phyloP scores from a whole-genome alignment of 2,329 filamentous ascomycete species.

The Arachnomyces sp. region DNA sequence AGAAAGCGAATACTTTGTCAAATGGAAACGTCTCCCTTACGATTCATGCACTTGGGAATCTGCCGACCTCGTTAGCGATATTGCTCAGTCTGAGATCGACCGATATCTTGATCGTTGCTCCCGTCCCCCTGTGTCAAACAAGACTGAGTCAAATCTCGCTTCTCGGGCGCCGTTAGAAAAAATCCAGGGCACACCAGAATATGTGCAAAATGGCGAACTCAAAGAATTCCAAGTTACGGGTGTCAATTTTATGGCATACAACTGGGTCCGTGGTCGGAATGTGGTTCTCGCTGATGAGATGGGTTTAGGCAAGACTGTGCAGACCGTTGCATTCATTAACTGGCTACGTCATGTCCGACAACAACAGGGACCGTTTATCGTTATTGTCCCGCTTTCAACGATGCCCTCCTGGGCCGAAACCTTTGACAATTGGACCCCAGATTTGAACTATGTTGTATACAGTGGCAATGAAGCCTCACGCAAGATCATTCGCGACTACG shows the following conservation, averaged over 20 bases:
- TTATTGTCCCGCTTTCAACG: slow-evolving; percentile 93
- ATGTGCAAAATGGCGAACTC: slow-evolving; percentile 76
- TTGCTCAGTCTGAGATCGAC: slow-evolving; percentile 85
- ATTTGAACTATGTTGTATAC: slow-evolving; percentile 95
- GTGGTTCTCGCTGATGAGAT: slow-evolving; percentile 98
- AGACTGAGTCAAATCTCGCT: slow-evolving; percentile 64
- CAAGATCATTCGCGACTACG: slow-evolving; percentile 80
- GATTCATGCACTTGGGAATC: slow-evolving; percentile 92
- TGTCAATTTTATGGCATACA: slow-evolving; percentile 89
- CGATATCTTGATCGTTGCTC: slow-evolving; percentile 78
- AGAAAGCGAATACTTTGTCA: slow-evolving; percentile 82
- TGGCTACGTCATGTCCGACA: slow-evolving; percentile 86
- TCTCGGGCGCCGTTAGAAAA: slow-evolving; percentile 64
- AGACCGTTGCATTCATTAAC: slow-evolving; percentile 93
- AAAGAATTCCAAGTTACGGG: slow-evolving; percentile 91
- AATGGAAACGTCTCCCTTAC: slow-evolving; percentile 93
- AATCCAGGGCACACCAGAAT: slow-evolving; percentile 76
- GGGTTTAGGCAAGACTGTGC: slow-evolving; percentile 96
- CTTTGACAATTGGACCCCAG: slow-evolving; percentile 91
- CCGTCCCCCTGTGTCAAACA: slow-evolving; percentile 72
- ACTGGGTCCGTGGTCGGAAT: slow-evolving; percentile 90
- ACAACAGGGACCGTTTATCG: slow-evolving; percentile 91
- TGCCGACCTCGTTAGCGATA: slow-evolving; percentile 63
- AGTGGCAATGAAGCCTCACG: slow-evolving; percentile 82
- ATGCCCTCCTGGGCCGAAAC: slow-evolving; percentile 98